Evolutionary conservation across 495 filamentous ascomycete species (phyloP).

Genomic region (Friedmanniomyces endolithicus): DNA sequence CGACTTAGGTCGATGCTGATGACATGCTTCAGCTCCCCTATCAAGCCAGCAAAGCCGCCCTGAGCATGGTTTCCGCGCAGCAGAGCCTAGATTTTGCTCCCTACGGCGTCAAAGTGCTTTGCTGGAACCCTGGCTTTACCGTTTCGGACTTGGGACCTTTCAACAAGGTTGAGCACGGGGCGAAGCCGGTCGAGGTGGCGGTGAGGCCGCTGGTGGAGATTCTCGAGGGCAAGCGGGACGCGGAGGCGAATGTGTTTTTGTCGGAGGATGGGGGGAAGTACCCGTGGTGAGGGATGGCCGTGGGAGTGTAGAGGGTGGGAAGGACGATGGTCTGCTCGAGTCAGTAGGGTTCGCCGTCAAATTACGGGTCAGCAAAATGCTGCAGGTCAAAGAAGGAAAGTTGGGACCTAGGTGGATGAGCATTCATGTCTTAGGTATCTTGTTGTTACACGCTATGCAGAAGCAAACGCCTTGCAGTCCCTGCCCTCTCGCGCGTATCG

Average conservation of each 20-base stretch:
- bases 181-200: slow-evolving; percentile 1
- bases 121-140: slow-evolving; percentile 26
- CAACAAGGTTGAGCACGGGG: slow-evolving; percentile 20
- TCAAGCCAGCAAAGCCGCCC: slow-evolving; percentile 24
- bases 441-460: no score
- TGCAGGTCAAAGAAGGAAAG: no score
- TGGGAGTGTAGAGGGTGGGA: no score
- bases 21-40: slow-evolving; percentile 10
- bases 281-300: slow-evolving; percentile 8
- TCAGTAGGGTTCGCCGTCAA: no score
- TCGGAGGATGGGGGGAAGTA: neutral
- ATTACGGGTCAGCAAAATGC: no score
- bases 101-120: slow-evolving; percentile 25
- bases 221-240: slow-evolving; percentile 7
- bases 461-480: no score
- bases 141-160: slow-evolving; percentile 30
- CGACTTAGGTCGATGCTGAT: neutral
- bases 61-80: slow-evolving; percentile 25
- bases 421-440: slow-evolving; percentile 15
- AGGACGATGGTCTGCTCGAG: no score
- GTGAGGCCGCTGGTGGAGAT: slow-evolving; percentile 3
- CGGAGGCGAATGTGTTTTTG: slow-evolving; percentile 4
- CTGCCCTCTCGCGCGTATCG: no score
- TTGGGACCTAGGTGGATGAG: neutral
- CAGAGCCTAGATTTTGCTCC: slow-evolving; percentile 6